phyloP scores from a whole-genome alignment of 2,329 filamentous ascomycete species.

The Fusarium burgessii region DNA sequence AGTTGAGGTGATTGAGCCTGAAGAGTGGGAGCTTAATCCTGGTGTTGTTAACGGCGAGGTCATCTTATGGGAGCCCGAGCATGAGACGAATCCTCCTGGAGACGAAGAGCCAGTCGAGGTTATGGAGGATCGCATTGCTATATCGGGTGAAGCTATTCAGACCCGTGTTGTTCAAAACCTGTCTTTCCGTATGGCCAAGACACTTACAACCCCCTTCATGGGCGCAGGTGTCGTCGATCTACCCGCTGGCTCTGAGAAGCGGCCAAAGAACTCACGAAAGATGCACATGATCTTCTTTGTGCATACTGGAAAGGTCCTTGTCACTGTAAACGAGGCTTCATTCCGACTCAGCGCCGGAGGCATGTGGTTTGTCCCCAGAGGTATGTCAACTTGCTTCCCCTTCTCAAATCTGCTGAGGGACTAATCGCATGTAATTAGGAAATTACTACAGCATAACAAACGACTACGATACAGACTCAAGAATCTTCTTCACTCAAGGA shows the following conservation, averaged over 20 bases:
- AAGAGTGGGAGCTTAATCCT: constrained; percentile 78
- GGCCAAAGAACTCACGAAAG: constrained; percentile 89
- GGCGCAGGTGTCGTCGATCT: constrained; percentile 91
- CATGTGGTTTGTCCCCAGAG: constrained; percentile 94
- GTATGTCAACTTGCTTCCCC: constrained; percentile 64
- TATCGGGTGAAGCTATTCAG: constrained; percentile 67
- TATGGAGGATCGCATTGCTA: constrained; percentile 66
- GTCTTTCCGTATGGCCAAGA: constrained; percentile 89
- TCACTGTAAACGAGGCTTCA: constrained; percentile 78
- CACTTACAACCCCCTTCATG: constrained; percentile 85
- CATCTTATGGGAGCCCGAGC: constrained; percentile 71
- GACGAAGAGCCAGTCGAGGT: constrained; percentile 68
- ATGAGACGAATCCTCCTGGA: constrained; percentile 65
- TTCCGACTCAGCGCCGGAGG: constrained; percentile 91
- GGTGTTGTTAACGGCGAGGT: constrained; percentile 74
- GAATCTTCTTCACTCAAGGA: constrained; percentile 93
- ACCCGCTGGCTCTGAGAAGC: constrained; percentile 84
- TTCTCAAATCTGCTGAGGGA: neutral
- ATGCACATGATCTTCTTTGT: constrained; percentile 99
- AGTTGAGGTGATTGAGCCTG: constrained; percentile 67
- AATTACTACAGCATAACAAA: constrained; percentile 95
- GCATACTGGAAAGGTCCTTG: constrained; percentile 82
- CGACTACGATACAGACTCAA: constrained; percentile 75
- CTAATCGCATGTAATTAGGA: constrained; percentile 64
- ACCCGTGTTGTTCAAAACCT: constrained; percentile 71